phyloP scores from a whole-genome alignment of 768 basidiomycete genomes.

The Pseudohyphozyma bogoriensis region DNA sequence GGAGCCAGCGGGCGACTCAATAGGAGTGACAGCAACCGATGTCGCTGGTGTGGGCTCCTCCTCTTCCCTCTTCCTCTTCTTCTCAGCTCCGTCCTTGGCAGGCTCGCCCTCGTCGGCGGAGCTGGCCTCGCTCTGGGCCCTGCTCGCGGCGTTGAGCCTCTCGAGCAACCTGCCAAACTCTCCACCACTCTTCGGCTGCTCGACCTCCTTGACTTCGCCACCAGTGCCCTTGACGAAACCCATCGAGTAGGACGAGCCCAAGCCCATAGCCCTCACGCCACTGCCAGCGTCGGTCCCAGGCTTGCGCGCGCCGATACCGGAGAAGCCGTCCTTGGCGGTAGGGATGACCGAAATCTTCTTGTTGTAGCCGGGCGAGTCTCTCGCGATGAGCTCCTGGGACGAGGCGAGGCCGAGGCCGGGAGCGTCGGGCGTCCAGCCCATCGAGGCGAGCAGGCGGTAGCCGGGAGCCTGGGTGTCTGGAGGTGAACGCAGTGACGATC shows the following conservation, averaged over 20 bases:
- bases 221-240: conserved; percentile 23
- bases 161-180: conserved; percentile 30
- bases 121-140: conserved; percentile 14
- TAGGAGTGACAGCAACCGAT: not conserved
- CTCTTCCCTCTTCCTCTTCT: not conserved
- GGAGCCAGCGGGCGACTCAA: not conserved
- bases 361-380: conserved; percentile 9
- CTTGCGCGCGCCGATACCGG: conserved; percentile 29
- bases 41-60: not conserved
- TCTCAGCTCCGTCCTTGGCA: no score
- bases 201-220: conserved; percentile 7
- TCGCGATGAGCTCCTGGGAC: conserved; percentile 23
- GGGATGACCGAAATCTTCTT: conserved; percentile 30
- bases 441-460: conserved; percentile 28
- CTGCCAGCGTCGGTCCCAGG: conserved; percentile 23
- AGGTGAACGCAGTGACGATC: not conserved
- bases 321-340: conserved; percentile 28
- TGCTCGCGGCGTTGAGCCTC: conserved; percentile 25
- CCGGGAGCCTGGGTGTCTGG: conserved; percentile 29
- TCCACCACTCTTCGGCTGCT: conserved; percentile 23
- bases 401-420: conserved; percentile 13
- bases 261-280: conserved; percentile 17
- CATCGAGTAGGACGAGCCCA: conserved; percentile 5
- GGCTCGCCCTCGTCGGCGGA: no score
- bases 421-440: conserved; percentile 29